Conservation (phyloP, 352 stramenopile species). For the Phytophthora pinifolia region DNA sequence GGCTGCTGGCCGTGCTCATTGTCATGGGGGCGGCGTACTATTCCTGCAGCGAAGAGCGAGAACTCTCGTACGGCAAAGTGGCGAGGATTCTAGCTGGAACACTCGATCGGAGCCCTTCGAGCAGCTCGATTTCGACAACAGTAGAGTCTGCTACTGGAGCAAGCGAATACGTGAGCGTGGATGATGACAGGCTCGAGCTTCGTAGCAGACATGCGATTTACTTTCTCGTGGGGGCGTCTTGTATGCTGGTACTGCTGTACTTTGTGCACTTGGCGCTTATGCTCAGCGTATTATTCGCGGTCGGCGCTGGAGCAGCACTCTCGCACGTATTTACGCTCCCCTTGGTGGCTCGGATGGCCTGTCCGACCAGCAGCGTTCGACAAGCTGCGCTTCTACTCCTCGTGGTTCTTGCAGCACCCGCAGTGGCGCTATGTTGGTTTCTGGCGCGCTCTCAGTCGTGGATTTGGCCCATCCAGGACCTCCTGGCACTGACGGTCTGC, state of each 20-base stretch:
- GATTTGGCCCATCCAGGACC: constrained; percentile 88
- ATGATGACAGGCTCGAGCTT: constrained; percentile 45
- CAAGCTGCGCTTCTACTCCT: constrained; percentile 23
- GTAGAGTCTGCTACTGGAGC: constrained; percentile 11
- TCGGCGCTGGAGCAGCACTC: constrained; percentile 48
- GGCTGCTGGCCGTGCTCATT: constrained; percentile 52
- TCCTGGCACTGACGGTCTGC: constrained; percentile 88
- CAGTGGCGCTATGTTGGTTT: constrained; percentile 50
- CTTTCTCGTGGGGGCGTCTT: constrained; percentile 59
- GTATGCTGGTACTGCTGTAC: constrained; percentile 61
- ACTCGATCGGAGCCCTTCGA: constrained; percentile 17
- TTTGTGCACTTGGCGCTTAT: constrained; percentile 60
- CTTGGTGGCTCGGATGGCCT: constrained; percentile 25
- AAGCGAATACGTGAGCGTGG: constrained; percentile 35
- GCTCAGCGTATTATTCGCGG: constrained; percentile 58
- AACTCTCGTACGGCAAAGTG: constrained; percentile 55
- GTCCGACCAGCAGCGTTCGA: constrained; percentile 12
- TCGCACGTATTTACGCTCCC: constrained; percentile 48
- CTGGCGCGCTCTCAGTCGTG: constrained; percentile 57
- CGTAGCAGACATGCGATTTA: constrained; percentile 49
- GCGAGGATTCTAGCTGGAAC: constrained; percentile 21
- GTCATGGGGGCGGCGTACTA: constrained; percentile 52
- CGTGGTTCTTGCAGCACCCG: constrained; percentile 18
- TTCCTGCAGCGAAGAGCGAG: constrained; percentile 48
- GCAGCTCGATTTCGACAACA: constrained; percentile 17